Conservation (phyloP, 2,329 filamentous ascomycete species). For the Stromatinia cepivora region DNA sequence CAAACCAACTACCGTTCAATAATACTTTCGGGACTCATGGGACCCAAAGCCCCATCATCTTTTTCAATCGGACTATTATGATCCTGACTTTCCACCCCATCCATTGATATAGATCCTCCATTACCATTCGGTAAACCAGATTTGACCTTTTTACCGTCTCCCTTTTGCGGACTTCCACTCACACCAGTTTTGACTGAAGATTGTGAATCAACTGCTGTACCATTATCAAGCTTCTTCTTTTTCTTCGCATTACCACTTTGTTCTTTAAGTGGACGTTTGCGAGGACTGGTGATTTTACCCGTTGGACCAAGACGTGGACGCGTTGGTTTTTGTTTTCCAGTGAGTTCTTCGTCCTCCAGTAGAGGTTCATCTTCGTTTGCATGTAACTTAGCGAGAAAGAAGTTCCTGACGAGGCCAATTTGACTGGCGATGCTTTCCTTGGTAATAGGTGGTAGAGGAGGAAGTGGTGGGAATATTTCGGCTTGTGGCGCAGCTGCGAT, state of each 20-base stretch:
- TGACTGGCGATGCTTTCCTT: conserved; percentile 74
- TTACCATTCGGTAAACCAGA: conserved; percentile 33
- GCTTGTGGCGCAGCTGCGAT: conserved; percentile 59
- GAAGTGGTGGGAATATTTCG: conserved; percentile 60
- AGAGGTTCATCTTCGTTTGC: conserved; percentile 80
- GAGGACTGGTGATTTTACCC: conserved; percentile 82
- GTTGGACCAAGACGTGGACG: conserved; percentile 65
- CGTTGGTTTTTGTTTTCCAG: conserved; percentile 77
- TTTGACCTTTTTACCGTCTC: conserved; percentile 54
- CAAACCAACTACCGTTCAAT: conserved; percentile 23
- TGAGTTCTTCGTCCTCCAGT: conserved; percentile 91
- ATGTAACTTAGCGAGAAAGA: conserved; percentile 86
- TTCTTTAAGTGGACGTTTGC: conserved; percentile 79
- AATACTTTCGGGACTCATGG: conserved; percentile 79
- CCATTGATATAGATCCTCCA: conserved; percentile 50
- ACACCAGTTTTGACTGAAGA: conserved; percentile 37
- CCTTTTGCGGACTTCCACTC: conserved; percentile 45
- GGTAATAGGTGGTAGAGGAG: conserved; percentile 74
- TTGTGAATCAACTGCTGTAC: conserved; percentile 41
- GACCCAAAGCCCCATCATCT: conserved; percentile 68
- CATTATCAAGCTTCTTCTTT: conserved; percentile 74
- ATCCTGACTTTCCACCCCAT: conserved; percentile 57
- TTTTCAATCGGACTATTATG: conserved; percentile 57
- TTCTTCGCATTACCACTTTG: conserved; percentile 84
- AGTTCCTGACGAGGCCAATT: conserved; percentile 85